Evolutionary conservation across 805 yeast genomes (phyloP), one percentile per base, ranked within the genome.

Genomic region (Komagataella pastoris): DNA sequence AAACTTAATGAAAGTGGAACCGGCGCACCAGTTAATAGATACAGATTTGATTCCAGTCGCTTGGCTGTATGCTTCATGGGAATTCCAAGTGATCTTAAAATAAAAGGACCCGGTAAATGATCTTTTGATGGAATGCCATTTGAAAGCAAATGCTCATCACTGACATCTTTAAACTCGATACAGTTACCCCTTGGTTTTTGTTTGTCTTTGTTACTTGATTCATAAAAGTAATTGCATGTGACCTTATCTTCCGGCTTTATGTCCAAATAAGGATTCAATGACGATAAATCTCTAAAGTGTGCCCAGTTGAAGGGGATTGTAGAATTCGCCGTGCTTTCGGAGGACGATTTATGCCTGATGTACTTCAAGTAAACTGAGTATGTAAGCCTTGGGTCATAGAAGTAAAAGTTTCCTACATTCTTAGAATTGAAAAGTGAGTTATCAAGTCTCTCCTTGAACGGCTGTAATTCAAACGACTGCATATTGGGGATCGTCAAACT

Each of bases 361-460:
- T 74, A 65, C 53, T 73, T 65, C 43, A 80, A 55, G 60, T 75
- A 75, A 0, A 73, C 74, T 0, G 81, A 63, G 56, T 76, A 66
- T 0, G 84, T 74, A 54, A 80, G 67, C 47, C 85, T 62, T 17
- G 86, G 86, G 54, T 81, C 87, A 55, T 69, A 74, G 14, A 10
- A 30, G 6, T 30, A 30, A 10, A 30, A 30, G 40, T 30, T 8
- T 8, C 40, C 40, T 5, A 8, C 8, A 6, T 30, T 30, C 40
- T 30, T 30, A 14, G 40, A 30, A 14, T 30, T 30, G 40, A 7
- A 30, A 30, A 30, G 40, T 30, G 40, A 30, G 10, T 30, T 8
- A 14, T 30, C 40, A 30, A 30, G 40, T 8, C 40, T 30, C 8
- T 30, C 40, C n/a, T 30, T 30, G 14, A 30, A 30, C 14, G 40